phyloP scores from a whole-genome alignment of 495 filamentous ascomycete genomes.

The Sordaria brevicollis region DNA sequence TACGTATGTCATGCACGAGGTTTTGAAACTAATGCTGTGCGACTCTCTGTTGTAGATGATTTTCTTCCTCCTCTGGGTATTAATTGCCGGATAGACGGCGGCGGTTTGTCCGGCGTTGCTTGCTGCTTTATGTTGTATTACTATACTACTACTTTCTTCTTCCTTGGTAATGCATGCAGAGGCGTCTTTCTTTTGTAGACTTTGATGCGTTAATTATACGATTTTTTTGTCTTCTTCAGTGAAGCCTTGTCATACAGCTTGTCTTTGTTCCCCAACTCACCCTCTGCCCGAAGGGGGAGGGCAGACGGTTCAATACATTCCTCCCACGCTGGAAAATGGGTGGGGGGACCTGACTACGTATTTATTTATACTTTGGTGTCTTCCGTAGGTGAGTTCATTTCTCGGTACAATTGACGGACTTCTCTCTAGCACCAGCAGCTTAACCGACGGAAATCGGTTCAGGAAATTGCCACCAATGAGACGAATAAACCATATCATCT shows the following conservation, averaged over 20 bases:
- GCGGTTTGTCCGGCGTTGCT: neutral
- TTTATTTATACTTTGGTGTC: neutral
- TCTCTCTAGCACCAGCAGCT: neutral
- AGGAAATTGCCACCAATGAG: neutral
- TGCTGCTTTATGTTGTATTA: constrained; percentile 3
- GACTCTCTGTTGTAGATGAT: constrained; percentile 11
- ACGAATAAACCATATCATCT: neutral
- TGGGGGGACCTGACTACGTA: neutral
- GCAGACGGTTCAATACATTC: neutral
- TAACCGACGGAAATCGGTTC: neutral
- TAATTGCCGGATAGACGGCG: constrained; percentile 25
- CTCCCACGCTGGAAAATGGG: neutral
- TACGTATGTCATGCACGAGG: neutral
- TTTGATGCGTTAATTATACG: constrained; percentile 4
- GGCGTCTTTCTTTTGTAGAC: constrained; percentile 18
- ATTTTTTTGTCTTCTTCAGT: neutral
- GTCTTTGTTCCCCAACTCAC: neutral
- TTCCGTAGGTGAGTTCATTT: neutral
- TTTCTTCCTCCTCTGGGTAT: constrained; percentile 28
- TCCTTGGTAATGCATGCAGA: constrained; percentile 6
- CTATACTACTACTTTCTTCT: constrained; percentile 3
- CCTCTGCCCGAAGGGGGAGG: neutral
- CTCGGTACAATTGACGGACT: neutral
- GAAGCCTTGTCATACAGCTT: too few species aligned
- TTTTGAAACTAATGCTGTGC: constrained; percentile 1